phyloP scores from a whole-genome alignment of 768 basidiomycete genomes.

The Collybia sp. region DNA sequence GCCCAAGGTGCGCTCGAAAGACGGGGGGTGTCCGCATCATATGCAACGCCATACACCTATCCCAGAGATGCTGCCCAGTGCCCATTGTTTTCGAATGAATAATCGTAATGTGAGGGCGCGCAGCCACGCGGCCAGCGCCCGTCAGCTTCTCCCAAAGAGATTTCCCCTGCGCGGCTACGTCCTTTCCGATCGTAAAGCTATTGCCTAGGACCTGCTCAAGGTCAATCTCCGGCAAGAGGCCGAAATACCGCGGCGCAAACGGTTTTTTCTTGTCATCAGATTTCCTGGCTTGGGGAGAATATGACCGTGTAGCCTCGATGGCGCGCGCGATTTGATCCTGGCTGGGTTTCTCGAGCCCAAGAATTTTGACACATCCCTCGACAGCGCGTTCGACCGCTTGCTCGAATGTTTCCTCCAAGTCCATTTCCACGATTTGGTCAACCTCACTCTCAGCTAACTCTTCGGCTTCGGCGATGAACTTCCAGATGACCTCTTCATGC shows the following conservation, averaged over 20 bases:
- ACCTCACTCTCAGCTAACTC: constrained; percentile 48
- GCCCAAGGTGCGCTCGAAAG: constrained; percentile 57
- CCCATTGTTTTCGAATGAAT: constrained; percentile 58
- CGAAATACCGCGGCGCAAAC: constrained; percentile 65
- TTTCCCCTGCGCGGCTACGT: constrained; percentile 22
- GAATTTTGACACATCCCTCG: constrained; percentile 46
- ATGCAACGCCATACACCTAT: constrained; percentile 43
- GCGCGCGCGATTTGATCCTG: constrained; percentile 55
- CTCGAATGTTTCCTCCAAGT: constrained; percentile 48
- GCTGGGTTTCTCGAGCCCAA: constrained; percentile 49
- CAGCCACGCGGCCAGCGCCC: constrained; percentile 39
- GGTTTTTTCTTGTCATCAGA: constrained; percentile 23
- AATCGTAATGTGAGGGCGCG: constrained; percentile 81
- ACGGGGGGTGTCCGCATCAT: constrained; percentile 35
- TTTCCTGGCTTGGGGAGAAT: constrained; percentile 32
- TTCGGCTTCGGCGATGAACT: constrained; percentile 65
- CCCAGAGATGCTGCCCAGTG: constrained; percentile 33
- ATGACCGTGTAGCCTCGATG: constrained; percentile 37
- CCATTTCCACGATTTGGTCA: constrained; percentile 67
- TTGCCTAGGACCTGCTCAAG: constrained; percentile 41
- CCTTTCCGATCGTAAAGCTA: constrained; percentile 28
- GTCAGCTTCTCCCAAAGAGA: constrained; percentile 48
- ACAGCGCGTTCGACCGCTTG: constrained; percentile 54
- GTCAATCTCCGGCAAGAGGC: constrained; percentile 70
- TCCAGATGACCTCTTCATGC: constrained; percentile 82